Percentiles rank a stretch among this genome's conserved stretches.
phyloP scores from a whole-genome alignment of 2,329 filamentous ascomycete species.

The Hypoxylon sp. region DNA sequence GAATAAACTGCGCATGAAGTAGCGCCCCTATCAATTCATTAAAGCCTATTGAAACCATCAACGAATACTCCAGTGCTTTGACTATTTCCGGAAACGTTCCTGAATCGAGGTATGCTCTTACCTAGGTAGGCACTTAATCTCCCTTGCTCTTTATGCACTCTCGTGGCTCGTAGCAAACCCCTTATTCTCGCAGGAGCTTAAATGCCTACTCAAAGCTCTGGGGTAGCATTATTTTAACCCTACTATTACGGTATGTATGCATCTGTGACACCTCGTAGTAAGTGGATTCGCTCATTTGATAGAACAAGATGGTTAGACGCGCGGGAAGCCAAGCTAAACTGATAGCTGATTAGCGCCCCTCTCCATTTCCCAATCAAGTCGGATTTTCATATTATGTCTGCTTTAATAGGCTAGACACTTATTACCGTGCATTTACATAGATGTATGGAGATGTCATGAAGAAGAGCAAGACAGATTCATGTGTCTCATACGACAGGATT shows the following conservation, averaged over 20 bases:
- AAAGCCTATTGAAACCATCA: conserved; percentile 4
- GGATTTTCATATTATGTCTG: conserved; percentile 11
- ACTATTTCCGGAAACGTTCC: conserved; percentile 25
- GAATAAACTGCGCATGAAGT: conserved; percentile 23
- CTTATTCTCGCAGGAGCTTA: conserved; percentile 42
- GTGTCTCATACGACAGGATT: conserved; percentile 13
- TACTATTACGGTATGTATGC: no score
- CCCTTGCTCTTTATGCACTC: conserved; percentile 41
- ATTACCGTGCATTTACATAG: neutral
- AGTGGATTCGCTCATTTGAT: conserved; percentile 21
- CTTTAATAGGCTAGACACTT: conserved; percentile 18
- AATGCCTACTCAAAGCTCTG: conserved; percentile 5
- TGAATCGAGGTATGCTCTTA: conserved; percentile 24
- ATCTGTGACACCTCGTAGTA: neutral
- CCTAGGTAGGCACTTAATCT: conserved; percentile 35
- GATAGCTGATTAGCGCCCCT: conserved; percentile 11
- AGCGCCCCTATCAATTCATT: conserved; percentile 20
- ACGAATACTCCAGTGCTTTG: conserved; percentile 22
- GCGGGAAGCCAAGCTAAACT: conserved; percentile 11
- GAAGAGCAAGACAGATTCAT: conserved; percentile 5
- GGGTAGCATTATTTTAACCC: conserved; percentile 28
- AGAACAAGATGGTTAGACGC: conserved; percentile 22
- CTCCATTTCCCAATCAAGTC: conserved; percentile 18
- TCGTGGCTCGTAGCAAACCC: conserved; percentile 28
- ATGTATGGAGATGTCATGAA: neutral